Conservation (phyloP, 148 eudicot species). For the Vaccinium corymbosum region DNA sequence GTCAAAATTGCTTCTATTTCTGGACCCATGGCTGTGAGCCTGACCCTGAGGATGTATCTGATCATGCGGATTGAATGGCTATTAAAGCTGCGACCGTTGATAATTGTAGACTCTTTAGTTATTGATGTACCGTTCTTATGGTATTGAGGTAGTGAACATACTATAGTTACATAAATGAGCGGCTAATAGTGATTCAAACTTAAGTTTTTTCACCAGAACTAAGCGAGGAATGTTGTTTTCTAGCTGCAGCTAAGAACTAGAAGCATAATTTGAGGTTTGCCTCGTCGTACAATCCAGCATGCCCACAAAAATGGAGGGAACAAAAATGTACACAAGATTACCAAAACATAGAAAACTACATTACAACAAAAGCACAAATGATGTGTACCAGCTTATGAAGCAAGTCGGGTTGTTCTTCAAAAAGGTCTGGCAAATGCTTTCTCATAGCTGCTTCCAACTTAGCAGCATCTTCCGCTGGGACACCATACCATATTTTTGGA, state of each 20-base stretch:
- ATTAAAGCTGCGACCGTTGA: not conserved
- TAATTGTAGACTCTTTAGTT: not conserved
- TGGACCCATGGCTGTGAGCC: not conserved
- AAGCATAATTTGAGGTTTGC: not conserved
- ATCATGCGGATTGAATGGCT: not conserved
- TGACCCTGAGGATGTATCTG: not conserved
- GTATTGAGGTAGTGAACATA: not conserved
- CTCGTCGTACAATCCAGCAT: not conserved
- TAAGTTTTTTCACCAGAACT: not conserved
- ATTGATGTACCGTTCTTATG: not conserved
- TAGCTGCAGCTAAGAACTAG: conserved; percentile 9
- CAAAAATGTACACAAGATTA: not conserved
- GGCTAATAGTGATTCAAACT: not conserved
- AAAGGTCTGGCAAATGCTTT: conserved; percentile 84
- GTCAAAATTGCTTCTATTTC: not conserved
- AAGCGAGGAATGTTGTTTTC: not conserved
- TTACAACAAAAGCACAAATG: not conserved
- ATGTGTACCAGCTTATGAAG: conserved; percentile 90
- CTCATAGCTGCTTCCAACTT: conserved; percentile 89
- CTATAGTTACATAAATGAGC: not conserved
- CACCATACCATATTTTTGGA: conserved; percentile 98
- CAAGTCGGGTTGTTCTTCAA: conserved; percentile 95
- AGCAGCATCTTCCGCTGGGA: conserved; percentile 74
- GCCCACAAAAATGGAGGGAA: not conserved
- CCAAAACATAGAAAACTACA: not conserved